A percentile compares a stretch with the other conserved stretches of the same genome.
These are phyloP conservation scores for Stephania cephalantha DNA, from an alignment of 164 flowering plant genomes.

Conservation along the genomic window DNA sequence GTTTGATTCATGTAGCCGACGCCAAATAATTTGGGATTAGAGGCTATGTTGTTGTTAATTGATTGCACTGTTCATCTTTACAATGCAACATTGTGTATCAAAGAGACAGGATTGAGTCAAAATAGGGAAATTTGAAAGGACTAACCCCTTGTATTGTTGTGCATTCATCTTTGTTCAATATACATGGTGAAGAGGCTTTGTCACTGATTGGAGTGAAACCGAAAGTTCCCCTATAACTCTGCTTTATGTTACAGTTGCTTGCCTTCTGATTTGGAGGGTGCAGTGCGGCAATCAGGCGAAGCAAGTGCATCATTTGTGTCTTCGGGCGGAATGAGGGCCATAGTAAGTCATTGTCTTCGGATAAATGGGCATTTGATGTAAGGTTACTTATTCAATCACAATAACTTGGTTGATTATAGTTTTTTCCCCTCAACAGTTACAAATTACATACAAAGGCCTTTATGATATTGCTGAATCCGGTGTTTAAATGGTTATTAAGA, in stretches of 20 bases:
- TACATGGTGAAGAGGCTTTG: too few species aligned
- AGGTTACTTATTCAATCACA: not conserved
- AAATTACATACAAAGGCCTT: not conserved
- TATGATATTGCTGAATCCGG: not conserved
- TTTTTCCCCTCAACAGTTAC: not conserved
- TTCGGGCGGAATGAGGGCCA: constrained; percentile 90
- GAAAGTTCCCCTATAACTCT: not conserved
- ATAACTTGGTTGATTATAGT: not conserved
- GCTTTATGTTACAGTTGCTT: constrained; percentile 61
- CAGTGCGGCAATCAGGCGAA: constrained; percentile 78
- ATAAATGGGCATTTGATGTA: not conserved
- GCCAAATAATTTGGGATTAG: too few species aligned
- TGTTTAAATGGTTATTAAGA: not conserved
- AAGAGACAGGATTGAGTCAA: not conserved
- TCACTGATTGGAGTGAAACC: not conserved
- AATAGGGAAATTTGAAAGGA: not conserved
- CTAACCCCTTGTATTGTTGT: not conserved
- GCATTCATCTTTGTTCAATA: not conserved
- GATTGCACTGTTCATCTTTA: too few species aligned
- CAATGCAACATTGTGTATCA: too few species aligned
- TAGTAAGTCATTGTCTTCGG: constrained; percentile 45
- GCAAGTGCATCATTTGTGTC: constrained; percentile 69
- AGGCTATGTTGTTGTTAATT: too few species aligned
- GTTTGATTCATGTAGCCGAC: too few species aligned
- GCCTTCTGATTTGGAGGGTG: constrained; percentile 94